phyloP scores from a whole-genome alignment of 2,329 filamentous ascomycete species.

The Graphium sp. region DNA sequence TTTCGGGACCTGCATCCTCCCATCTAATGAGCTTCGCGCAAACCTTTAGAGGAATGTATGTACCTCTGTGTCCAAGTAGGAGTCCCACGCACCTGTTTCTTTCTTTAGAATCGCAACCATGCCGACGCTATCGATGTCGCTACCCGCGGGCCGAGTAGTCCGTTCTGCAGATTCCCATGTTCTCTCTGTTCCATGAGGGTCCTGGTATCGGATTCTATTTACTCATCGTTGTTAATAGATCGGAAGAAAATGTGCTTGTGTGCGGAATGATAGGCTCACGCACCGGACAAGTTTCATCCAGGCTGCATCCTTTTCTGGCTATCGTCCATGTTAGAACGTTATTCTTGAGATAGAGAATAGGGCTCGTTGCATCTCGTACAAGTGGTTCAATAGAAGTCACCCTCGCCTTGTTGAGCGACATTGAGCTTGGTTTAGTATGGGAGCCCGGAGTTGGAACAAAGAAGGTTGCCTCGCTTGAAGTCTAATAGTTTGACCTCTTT shows the following conservation, averaged over 20 bases:
- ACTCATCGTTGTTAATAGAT: slow-evolving; percentile 3
- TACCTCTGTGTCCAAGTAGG: too few relatives aligned
- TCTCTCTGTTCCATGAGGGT: slow-evolving; percentile 38
- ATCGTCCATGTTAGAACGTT: not conserved
- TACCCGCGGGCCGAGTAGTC: slow-evolving; percentile 43
- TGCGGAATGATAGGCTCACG: slow-evolving; percentile 6
- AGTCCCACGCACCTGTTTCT: slow-evolving; percentile 25
- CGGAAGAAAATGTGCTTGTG: not conserved
- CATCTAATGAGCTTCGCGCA: not conserved
- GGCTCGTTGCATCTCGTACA: too few relatives aligned
- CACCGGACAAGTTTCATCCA: slow-evolving; percentile 46
- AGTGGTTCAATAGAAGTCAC: slow-evolving; percentile 5
- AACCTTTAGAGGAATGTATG: not conserved
- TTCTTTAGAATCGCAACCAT: slow-evolving; percentile 53
- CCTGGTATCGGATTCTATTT: slow-evolving; percentile 42
- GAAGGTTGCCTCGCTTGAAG: too few relatives aligned
- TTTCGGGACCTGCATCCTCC: slow-evolving; percentile 27
- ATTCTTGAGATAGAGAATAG: not conserved
- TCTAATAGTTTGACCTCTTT: too few relatives aligned
- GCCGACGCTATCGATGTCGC: slow-evolving; percentile 55
- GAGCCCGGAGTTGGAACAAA: too few relatives aligned
- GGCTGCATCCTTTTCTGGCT: slow-evolving; percentile 34
- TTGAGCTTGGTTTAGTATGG: not conserved
- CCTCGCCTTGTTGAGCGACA: slow-evolving; percentile 7
- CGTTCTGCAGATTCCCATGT: slow-evolving; percentile 61